phyloP scores from a whole-genome alignment of 2,329 filamentous ascomycete species.

The Calonectria ilicicola region DNA sequence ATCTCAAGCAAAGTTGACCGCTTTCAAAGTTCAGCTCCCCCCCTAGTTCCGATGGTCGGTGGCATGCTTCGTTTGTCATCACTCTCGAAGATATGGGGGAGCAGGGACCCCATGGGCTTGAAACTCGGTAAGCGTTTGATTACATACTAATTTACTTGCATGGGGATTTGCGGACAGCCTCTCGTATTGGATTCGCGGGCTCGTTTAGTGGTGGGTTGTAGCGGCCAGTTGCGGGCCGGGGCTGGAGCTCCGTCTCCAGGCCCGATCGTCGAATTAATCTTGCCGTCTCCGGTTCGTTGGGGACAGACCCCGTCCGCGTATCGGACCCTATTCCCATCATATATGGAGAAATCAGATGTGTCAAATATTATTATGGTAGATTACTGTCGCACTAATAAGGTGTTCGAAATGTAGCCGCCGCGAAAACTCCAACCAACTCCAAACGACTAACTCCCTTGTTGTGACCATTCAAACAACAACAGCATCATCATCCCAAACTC shows the following conservation, averaged over 20 bases:
- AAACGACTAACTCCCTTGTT: neutral
- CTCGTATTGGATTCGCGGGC: slow-evolving; percentile 2
- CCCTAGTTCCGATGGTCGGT: slow-evolving; percentile 1
- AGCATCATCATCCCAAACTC: neutral
- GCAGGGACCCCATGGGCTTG: neutral
- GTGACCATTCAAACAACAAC: neutral
- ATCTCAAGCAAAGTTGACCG: neutral
- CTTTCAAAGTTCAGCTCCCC: neutral
- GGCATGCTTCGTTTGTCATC: neutral
- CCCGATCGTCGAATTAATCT: neutral
- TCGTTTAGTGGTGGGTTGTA: neutral
- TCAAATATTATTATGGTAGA: neutral
- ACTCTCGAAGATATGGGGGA: neutral
- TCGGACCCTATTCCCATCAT: neutral
- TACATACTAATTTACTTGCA: neutral
- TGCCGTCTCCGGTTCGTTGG: neutral
- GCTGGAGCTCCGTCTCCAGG: neutral
- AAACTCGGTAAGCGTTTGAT: neutral
- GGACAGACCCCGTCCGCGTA: neutral
- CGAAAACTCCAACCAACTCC: neutral
- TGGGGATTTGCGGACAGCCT: neutral
- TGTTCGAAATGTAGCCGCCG: neutral
- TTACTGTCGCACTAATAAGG: neutral
- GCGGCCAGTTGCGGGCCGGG: slow-evolving; percentile 14
- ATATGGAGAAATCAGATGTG: neutral